Evolutionary conservation across 169 alveolate genomes (phyloP), one percentile per base, ranked within the genome.

Genomic region (Plasmodium relictum): DNA sequence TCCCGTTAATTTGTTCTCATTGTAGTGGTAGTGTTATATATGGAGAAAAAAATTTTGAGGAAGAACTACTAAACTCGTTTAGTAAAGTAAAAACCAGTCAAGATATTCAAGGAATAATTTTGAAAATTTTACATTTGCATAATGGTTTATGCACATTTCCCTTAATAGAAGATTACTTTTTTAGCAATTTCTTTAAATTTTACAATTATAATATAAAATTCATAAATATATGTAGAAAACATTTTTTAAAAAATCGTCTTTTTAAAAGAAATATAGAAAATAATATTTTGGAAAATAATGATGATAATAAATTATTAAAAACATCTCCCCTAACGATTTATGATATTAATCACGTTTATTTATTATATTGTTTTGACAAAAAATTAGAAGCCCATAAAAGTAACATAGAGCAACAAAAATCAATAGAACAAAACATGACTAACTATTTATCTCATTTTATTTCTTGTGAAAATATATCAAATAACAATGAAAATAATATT

Each of bases 11-110:
- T 22, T 92, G 97, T 73, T 92, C 97, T 4, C 98, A 97, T 73
- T 97, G 99, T 58, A 98, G 98, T 24, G 99, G 99, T 2, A 96
- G 98, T 97, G 94, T 95, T 22, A 95, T 97, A 85, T 97, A 97
- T 93, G 97, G 98, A 6, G 98, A 97, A 88, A 97, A 97, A 76
- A 95, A 93, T 42, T 93, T 96, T 12, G 97, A 96, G 26, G 96
- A 94, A 20, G 89, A 88, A 18, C 92, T 95, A 9, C 90, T 97
- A 70, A 93, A 95, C 9, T 73, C 93, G 74, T 94, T 97, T 96
- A 95, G 98, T 61, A 91, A 91, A 78, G 91, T 96, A 9, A 96
- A 96, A 92, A 94, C 97, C 6, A 97, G 98, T 41, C 96, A 97
- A 83, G 94, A 97, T 88, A 91, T 97, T 5, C 92, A 94, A 68